These are phyloP conservation scores for Cercospora berteroae DNA, from an alignment of 2,329 filamentous ascomycete genomes.

Conservation along the genomic window DNA sequence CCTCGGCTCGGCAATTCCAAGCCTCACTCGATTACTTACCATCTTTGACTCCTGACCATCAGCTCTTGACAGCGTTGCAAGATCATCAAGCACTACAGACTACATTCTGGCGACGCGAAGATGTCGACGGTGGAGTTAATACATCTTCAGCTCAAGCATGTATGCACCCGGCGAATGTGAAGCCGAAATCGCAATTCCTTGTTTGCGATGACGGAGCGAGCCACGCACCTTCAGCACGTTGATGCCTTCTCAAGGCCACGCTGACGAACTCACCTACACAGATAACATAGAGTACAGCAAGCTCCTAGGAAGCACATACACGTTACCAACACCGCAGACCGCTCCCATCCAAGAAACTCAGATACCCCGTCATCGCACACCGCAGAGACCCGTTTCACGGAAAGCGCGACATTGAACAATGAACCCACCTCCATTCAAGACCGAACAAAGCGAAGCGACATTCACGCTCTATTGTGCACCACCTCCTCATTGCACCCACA, in stretches of 20 bases:
- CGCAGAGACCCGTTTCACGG: neutral
- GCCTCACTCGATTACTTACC: neutral
- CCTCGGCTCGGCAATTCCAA: slow-evolving; percentile 1
- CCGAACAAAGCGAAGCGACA: neutral
- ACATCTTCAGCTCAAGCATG: neutral
- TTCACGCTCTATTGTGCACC: neutral
- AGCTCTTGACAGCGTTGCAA: neutral
- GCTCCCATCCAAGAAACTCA: neutral
- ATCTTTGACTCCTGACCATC: neutral
- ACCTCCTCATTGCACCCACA: neutral
- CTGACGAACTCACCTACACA: neutral
- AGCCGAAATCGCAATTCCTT: neutral
- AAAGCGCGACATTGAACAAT: neutral
- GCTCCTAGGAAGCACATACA: neutral
- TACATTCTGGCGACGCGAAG: neutral
- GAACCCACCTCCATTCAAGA: neutral
- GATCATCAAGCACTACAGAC: neutral
- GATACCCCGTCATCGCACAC: neutral
- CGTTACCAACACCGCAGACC: neutral
- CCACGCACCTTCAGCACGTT: neutral
- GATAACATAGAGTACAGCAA: neutral
- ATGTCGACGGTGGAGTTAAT: neutral
- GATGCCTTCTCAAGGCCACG: neutral
- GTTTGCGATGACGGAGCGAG: neutral
- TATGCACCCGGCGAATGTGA: neutral